A percentile compares a stretch with the other conserved stretches of the same genome.
These are phyloP conservation scores for Trametes elegans DNA, from an alignment of 768 basidiomycete species.

Conservation along the genomic window DNA sequence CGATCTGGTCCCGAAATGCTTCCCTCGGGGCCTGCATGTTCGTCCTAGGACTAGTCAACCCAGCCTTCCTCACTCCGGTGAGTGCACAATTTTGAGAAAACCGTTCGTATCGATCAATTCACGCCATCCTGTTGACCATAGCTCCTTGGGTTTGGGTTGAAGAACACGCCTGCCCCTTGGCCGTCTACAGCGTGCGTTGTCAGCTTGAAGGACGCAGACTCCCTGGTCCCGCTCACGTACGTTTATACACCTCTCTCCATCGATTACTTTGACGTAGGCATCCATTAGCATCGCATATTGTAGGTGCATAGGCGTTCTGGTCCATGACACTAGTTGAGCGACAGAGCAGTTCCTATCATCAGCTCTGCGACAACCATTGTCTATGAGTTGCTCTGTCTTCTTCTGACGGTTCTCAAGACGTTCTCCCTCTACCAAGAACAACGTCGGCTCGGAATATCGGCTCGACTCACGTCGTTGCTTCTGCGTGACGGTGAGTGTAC, in stretches of 20 bases:
- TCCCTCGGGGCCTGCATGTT: not conserved
- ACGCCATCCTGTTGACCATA: too few species aligned
- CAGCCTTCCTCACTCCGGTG: not conserved
- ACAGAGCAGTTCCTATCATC: not conserved
- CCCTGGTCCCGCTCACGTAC: too few species aligned
- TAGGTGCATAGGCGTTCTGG: not conserved
- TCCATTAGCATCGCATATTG: not conserved
- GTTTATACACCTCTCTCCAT: too few species aligned
- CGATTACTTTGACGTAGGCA: too few species aligned
- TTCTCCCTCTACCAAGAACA: not conserved
- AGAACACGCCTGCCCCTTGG: too few species aligned
- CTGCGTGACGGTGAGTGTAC: not conserved
- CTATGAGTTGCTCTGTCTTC: not conserved
- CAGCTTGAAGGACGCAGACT: too few species aligned
- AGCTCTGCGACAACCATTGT: not conserved
- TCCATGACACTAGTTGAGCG: not conserved
- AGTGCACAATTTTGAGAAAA: too few species aligned
- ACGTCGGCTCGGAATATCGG: not conserved
- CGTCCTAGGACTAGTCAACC: not conserved
- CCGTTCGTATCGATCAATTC: too few species aligned
- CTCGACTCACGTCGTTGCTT: not conserved
- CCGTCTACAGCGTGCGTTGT: too few species aligned
- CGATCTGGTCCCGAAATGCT: not conserved
- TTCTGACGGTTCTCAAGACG: not conserved
- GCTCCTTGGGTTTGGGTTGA: too few species aligned